phyloP scores from a whole-genome alignment of 345 rosid genomes.

The Capsella bursapastoris region DNA sequence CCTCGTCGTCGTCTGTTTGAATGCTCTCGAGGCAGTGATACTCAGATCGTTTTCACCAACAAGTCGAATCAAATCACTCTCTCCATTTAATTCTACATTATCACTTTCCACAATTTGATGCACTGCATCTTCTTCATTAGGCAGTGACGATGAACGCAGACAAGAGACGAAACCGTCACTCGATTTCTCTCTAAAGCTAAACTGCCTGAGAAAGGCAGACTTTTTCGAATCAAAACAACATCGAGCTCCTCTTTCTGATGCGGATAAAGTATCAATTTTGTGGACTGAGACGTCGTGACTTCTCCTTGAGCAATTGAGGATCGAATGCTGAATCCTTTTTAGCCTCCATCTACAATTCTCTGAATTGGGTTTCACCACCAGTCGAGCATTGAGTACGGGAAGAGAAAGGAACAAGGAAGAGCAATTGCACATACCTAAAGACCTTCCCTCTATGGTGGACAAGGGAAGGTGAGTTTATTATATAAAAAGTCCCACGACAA shows the following conservation, averaged over 20 bases:
- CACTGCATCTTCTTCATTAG: slow-evolving; percentile 27
- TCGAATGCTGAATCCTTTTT: not conserved
- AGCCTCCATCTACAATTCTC: not conserved
- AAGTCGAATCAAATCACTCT: slow-evolving; percentile 39
- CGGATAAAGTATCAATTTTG: not conserved
- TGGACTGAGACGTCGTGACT: not conserved
- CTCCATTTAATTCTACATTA: slow-evolving; percentile 16
- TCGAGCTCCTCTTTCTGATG: not conserved
- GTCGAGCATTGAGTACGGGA: slow-evolving; percentile 29
- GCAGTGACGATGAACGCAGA: slow-evolving; percentile 27
- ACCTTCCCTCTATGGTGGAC: not conserved
- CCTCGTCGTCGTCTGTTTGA: slow-evolving; percentile 59
- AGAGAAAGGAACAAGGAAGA: slow-evolving; percentile 36
- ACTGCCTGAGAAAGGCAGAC: slow-evolving; percentile 34
- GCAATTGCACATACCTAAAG: slow-evolving; percentile 50
- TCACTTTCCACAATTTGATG: slow-evolving; percentile 17
- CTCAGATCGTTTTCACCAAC: slow-evolving; percentile 12
- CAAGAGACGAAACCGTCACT: slow-evolving; percentile 22
- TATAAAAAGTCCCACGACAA: no score
- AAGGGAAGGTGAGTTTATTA: not conserved
- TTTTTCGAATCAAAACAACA: not conserved
- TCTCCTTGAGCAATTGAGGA: not conserved
- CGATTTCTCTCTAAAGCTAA: slow-evolving; percentile 49
- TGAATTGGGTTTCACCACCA: not conserved
- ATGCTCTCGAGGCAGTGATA: slow-evolving; percentile 41